Percentiles rank a stretch among this genome's conserved stretches.
phyloP scores from a whole-genome alignment of 2,329 filamentous ascomycete genomes.

The Fusarium sp. region DNA sequence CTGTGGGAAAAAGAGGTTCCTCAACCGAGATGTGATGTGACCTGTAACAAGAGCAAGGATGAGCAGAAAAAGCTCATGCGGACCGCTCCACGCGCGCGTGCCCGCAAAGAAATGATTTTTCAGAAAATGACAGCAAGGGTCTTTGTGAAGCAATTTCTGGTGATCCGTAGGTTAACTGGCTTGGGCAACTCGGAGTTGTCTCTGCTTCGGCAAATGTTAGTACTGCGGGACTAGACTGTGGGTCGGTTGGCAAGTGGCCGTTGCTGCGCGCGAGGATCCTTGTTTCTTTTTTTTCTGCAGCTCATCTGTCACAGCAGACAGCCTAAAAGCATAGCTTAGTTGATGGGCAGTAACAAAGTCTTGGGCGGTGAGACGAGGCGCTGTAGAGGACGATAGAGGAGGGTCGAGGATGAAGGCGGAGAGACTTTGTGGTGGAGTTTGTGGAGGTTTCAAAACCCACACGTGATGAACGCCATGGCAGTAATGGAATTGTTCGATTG shows the following conservation, averaged over 20 bases:
- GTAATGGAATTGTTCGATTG: background rate
- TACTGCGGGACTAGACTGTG: constrained; percentile 23
- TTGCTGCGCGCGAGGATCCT: constrained; percentile 6
- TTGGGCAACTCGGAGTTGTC: background rate
- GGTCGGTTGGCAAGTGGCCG: constrained; percentile 10
- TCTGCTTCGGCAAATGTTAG: constrained; percentile 12
- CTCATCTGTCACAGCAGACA: constrained; percentile 11
- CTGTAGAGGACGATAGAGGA: background rate
- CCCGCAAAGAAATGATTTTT: constrained; percentile 1
- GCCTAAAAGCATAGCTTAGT: background rate
- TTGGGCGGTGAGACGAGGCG: constrained; percentile 31
- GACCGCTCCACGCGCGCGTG: constrained; percentile 41
- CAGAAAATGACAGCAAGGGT: background rate
- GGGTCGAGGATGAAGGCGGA: background rate
- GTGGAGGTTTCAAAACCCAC: constrained; percentile 22
- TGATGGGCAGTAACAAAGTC: background rate
- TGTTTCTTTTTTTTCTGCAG: constrained; percentile 19
- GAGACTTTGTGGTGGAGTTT: constrained; percentile 9
- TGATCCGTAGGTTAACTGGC: background rate
- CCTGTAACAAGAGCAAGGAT: constrained; percentile 40
- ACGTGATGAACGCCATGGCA: constrained; percentile 34
- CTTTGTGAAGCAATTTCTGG: constrained; percentile 8
- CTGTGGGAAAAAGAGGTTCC: background rate
- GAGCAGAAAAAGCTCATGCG: constrained; percentile 40
- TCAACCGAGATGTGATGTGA: constrained; percentile 38